These are phyloP conservation scores for Spizellomyces punctatus DNA, from an alignment of 192 early-diverging fungal genomes.

Conservation along the genomic window DNA sequence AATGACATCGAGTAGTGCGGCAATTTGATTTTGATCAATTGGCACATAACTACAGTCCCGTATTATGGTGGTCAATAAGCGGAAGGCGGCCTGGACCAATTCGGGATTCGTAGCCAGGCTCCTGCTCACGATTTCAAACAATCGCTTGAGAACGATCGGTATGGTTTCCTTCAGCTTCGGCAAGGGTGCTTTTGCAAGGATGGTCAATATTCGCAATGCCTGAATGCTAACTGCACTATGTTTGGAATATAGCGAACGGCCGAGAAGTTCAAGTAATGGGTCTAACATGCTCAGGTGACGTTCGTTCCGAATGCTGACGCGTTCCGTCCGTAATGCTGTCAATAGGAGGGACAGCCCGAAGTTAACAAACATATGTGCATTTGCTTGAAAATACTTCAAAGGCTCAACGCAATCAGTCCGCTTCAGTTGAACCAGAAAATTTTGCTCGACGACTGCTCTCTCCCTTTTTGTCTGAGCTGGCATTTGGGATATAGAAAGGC, in stretches of 20 bases:
- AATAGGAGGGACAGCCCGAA: conserved; percentile 91
- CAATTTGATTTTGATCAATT: conserved; percentile 76
- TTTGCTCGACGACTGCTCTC: conserved; percentile 57
- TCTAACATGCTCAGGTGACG: conserved; percentile 74
- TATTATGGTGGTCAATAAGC: conserved; percentile 79
- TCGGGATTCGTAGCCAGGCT: conserved; percentile 58
- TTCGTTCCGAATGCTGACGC: conserved; percentile 42
- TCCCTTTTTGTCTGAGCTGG: conserved; percentile 56
- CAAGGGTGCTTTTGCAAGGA: conserved; percentile 73
- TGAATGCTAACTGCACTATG: conserved; percentile 69
- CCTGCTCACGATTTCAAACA: conserved; percentile 75
- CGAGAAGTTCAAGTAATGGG: conserved; percentile 79
- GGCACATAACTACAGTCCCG: conserved; percentile 72
- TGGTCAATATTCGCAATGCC: conserved; percentile 71
- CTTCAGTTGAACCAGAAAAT: conserved; percentile 73
- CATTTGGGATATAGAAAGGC: conserved; percentile 69
- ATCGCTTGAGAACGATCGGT: conserved; percentile 72
- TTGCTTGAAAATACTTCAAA: conserved; percentile 78
- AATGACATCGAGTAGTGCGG: conserved; percentile 76
- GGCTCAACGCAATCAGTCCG: conserved; percentile 58
- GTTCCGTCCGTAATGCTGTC: conserved; percentile 56
- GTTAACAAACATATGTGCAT: conserved; percentile 88
- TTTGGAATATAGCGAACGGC: conserved; percentile 82
- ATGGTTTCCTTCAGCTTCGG: conserved; percentile 68
- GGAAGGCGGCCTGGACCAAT: conserved; percentile 79